Evolutionary conservation across 176 grass and related monocot genomes (phyloP).

Genomic region (Musa troglodytarum): DNA sequence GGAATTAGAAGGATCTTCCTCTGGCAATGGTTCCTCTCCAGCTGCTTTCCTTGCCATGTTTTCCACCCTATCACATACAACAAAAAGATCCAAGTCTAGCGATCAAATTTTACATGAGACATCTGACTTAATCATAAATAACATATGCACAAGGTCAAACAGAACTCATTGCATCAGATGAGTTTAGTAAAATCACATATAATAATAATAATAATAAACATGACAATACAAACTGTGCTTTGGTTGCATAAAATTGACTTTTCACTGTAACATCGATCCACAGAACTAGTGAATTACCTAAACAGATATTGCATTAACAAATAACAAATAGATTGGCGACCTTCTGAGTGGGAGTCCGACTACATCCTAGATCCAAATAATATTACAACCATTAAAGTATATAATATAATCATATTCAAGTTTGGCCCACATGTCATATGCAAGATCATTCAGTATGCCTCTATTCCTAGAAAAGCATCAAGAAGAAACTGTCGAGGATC

Average conservation of each 20-base stretch:
- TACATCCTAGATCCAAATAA: neutral
- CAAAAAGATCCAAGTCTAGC: neutral
- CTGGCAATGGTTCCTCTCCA: conserved; percentile 91
- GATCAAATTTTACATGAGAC: neutral
- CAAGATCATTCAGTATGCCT: too few relatives aligned
- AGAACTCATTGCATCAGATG: neutral
- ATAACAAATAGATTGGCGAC: neutral
- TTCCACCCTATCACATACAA: conserved; percentile 49
- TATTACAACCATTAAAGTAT: too few relatives aligned
- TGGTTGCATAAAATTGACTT: too few relatives aligned
- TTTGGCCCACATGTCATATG: too few relatives aligned
- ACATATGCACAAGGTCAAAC: neutral
- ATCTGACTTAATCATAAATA: neutral
- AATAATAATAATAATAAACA: too few relatives aligned
- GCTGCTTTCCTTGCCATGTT: conserved; percentile 78
- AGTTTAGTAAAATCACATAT: neutral
- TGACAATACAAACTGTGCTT: too few relatives aligned
- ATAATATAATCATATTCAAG: too few relatives aligned
- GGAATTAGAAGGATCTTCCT: conserved; percentile 83
- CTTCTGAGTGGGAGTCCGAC: neutral
- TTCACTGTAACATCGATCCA: neutral
- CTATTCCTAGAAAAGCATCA: too few relatives aligned
- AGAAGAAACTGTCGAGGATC: neutral
- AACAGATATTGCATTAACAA: neutral
- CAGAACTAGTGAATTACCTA: neutral